Evolutionary conservation across 257 asterid species (phyloP).

Genomic region (Apocynum venetum): DNA sequence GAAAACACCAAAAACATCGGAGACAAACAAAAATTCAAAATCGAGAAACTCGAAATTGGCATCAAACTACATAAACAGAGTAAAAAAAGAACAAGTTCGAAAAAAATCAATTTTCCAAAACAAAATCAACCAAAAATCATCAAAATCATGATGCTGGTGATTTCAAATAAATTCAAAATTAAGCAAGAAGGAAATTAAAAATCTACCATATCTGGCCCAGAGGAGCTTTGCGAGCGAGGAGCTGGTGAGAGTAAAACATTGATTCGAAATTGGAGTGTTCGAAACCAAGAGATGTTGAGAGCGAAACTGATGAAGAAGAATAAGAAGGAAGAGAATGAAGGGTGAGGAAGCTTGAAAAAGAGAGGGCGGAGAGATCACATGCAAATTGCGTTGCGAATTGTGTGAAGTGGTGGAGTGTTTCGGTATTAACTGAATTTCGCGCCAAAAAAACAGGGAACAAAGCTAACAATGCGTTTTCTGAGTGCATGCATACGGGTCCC

Average conservation of each 20-base stretch:
- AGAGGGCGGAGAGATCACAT: neutral
- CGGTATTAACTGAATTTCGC: constrained; percentile 4
- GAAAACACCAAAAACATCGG: constrained; percentile 5
- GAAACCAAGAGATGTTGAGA: constrained; percentile 1
- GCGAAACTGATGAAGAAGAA: neutral
- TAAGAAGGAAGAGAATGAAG: neutral
- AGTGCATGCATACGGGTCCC: no score
- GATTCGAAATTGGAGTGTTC: neutral
- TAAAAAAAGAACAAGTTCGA: neutral
- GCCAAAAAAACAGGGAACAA: neutral
- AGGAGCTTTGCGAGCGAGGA: constrained; percentile 91
- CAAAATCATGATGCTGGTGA: no score
- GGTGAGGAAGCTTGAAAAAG: neutral
- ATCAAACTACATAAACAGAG: neutral
- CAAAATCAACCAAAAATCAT: neutral
- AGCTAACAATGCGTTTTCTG: no score
- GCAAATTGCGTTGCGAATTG: neutral
- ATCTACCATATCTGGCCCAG: constrained; percentile 85
- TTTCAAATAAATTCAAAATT: neutral
- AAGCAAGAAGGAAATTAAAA: neutral
- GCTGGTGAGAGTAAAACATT: constrained; percentile 91
- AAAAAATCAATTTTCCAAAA: neutral
- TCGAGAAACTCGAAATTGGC: neutral
- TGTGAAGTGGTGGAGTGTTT: neutral
- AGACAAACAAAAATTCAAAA: neutral